Conservation (phyloP, 139 green algal species). For the Zygnema cylindricum region DNA sequence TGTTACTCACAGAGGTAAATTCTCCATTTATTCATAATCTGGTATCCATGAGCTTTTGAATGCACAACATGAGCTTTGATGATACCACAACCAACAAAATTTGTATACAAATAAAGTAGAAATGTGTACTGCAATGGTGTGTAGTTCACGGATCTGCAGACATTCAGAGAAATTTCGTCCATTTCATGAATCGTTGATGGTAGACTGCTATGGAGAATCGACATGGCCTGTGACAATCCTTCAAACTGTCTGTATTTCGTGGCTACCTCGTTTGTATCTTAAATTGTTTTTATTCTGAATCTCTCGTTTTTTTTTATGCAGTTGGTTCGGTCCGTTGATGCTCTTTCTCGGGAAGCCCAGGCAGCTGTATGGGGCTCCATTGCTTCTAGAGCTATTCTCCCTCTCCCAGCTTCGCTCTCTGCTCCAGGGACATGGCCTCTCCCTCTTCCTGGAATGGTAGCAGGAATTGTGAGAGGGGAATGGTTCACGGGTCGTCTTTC, state of each 20-base stretch:
- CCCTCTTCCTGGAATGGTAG: slow-evolving; percentile 21
- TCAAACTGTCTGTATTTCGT: no score
- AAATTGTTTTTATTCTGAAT: background rate
- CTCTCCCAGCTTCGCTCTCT: slow-evolving; percentile 19
- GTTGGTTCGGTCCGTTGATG: slow-evolving; percentile 52
- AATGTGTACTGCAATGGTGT: no score
- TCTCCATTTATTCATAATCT: no score
- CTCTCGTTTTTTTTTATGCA: slow-evolving; percentile 5
- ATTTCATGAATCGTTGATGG: no score
- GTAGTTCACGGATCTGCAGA: no score
- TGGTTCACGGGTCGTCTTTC: slow-evolving; percentile 33
- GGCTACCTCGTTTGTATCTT: background rate
- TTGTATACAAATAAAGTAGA: no score
- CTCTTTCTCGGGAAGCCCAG: slow-evolving; percentile 43
- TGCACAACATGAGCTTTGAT: no score
- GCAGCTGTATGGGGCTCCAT: slow-evolving; percentile 33
- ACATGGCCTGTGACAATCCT: no score
- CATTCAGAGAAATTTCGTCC: no score
- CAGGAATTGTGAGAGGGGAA: background rate
- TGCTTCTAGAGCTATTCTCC: slow-evolving; percentile 19
- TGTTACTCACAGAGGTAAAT: slow-evolving; percentile 59
- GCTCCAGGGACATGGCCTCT: slow-evolving; percentile 14
- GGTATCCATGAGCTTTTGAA: no score
- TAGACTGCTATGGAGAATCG: no score
- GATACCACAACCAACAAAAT: no score